These are phyloP conservation scores for Scedosporium dehoogii DNA, from an alignment of 2,329 filamentous ascomycete species.

Conservation along the genomic window DNA sequence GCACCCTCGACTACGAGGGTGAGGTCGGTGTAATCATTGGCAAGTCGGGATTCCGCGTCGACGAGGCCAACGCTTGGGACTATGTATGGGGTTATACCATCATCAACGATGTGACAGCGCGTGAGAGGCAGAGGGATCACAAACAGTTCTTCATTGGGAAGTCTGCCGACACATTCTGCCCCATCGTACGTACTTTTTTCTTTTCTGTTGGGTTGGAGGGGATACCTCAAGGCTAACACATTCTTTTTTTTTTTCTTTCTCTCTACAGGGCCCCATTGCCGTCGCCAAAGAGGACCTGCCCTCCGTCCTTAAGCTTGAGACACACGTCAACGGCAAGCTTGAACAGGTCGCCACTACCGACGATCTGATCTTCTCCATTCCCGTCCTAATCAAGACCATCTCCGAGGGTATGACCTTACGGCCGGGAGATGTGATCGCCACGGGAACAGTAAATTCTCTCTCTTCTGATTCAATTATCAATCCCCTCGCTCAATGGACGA, in stretches of 20 bases:
- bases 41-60: constrained; percentile 32
- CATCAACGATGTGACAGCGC: constrained; percentile 42
- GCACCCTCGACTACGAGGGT: constrained; percentile 44
- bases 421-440: constrained; percentile 30
- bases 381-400: constrained; percentile 28
- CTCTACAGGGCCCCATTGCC: constrained; percentile 41
- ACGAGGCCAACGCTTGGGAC: constrained; percentile 32
- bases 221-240: too few species aligned
- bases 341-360: constrained; percentile 32
- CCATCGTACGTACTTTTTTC: too few species aligned
- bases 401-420: constrained; percentile 32
- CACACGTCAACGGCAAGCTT: constrained; percentile 34
- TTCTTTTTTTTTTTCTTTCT: too few species aligned
- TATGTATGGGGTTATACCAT: constrained; percentile 48
- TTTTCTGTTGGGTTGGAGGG: too few species aligned
- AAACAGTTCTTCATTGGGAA: too few species aligned
- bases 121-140: too few species aligned
- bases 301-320: constrained; percentile 28
- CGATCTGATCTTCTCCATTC: constrained; percentile 35
- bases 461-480: too few species aligned
- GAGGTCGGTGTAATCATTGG: constrained; percentile 48
- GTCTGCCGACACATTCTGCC: too few species aligned
- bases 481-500: too few species aligned
- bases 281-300: constrained; percentile 35
- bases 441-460: too few species aligned